Conservation (phyloP, 352 stramenopile genomes). For the Pythium phragmitis region DNA sequence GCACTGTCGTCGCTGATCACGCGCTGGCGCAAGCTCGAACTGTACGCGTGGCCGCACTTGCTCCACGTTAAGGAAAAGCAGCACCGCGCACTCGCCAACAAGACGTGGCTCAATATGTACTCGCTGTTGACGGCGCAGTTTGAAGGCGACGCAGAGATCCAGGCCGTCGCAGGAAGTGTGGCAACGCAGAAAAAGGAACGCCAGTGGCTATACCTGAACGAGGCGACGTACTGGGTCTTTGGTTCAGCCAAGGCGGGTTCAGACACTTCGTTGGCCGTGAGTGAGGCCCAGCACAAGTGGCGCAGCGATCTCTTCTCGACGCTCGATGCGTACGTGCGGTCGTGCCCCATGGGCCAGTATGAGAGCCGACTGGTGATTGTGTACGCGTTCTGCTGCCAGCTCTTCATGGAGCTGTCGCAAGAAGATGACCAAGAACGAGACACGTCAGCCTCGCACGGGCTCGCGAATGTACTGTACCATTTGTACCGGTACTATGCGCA, state of each 20-base stretch:
- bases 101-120: constrained; percentile 90
- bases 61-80: constrained; percentile 89
- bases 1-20: constrained; percentile 94
- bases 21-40: constrained; percentile 97
- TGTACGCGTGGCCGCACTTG: constrained; percentile 96
- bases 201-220: constrained; percentile 65
- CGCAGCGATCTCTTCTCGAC: constrained; percentile 85
- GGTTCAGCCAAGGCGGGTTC: constrained; percentile 20
- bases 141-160: constrained; percentile 36
- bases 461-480: constrained; percentile 91
- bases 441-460: constrained; percentile 36
- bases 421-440: constrained; percentile 8
- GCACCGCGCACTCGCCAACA: constrained; percentile 69
- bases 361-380: constrained; percentile 88
- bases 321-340: constrained; percentile 90
- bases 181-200: constrained; percentile 24
- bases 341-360: constrained; percentile 90
- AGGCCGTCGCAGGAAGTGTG: constrained; percentile 1
- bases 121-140: constrained; percentile 80
- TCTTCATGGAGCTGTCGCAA: constrained; percentile 79
- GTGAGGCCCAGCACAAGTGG: constrained; percentile 59
- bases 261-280: constrained; percentile 1
- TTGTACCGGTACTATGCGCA: constrained; percentile 96
- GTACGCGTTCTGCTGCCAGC: constrained; percentile 84
- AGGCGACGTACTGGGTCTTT: constrained; percentile 68